A percentile compares a stretch with the other conserved stretches of the same genome.
Conservation (phyloP, 139 green algal species). For the Tetraselmis chui region DNA sequence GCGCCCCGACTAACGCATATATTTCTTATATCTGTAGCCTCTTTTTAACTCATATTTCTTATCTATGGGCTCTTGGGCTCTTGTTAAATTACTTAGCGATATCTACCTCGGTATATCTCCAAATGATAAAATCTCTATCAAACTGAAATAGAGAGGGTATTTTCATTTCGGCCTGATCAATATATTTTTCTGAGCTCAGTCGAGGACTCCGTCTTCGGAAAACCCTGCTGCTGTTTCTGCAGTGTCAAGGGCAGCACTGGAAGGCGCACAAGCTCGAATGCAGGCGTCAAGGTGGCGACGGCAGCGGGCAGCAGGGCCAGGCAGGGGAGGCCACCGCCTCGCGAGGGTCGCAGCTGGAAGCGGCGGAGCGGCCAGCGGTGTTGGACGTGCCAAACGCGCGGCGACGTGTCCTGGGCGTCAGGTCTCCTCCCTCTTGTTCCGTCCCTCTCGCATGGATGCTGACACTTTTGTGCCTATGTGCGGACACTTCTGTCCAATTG, state of each 20-base stretch:
- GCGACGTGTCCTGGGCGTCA: background rate
- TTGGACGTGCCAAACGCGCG: background rate
- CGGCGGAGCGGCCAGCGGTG: background rate
- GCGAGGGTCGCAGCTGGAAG: background rate
- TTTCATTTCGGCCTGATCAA: too few relatives aligned
- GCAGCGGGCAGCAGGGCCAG: too few relatives aligned
- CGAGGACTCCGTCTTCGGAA: background rate
- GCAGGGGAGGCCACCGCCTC: background rate
- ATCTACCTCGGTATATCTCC: background rate
- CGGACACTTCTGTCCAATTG: too few relatives aligned
- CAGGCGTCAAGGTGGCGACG: background rate
- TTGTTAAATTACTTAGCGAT: background rate
- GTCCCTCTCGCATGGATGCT: too few relatives aligned
- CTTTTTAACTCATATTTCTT: too few relatives aligned
- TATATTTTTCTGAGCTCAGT: too few relatives aligned
- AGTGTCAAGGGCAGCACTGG: background rate
- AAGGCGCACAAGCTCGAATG: background rate
- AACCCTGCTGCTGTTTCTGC: background rate
- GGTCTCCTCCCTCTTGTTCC: too few relatives aligned
- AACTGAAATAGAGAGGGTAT: too few relatives aligned
- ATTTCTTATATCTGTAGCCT: too few relatives aligned
- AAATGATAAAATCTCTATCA: too few relatives aligned
- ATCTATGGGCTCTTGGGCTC: background rate
- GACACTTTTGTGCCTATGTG: too few relatives aligned
- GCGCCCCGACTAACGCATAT: too few relatives aligned